These are phyloP conservation scores for Trametes gibbosa DNA, from an alignment of 768 basidiomycete species.

Conservation along the genomic window DNA sequence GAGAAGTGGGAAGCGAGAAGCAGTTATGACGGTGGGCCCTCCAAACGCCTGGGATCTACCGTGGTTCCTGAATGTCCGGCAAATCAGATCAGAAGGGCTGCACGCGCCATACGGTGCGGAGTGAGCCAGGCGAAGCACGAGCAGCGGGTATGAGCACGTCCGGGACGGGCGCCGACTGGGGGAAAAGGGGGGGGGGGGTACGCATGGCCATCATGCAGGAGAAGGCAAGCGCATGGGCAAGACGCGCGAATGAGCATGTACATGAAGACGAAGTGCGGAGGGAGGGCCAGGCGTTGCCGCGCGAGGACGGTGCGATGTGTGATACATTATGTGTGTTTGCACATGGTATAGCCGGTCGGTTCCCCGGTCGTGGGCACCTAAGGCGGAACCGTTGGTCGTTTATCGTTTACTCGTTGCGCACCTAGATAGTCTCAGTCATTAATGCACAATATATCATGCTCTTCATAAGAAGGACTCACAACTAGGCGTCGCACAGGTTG, in stretches of 20 bases:
- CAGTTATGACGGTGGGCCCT: too few relatives aligned
- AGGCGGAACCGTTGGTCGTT: background rate
- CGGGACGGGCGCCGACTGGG: constrained; percentile 4
- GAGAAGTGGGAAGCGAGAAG: background rate
- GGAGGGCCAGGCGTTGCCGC: background rate
- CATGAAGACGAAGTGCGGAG: constrained; percentile 12
- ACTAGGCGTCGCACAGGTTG: constrained; percentile 16
- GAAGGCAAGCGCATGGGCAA: background rate
- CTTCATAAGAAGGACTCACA: constrained; percentile 6
- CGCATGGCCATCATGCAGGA: background rate
- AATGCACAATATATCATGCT: background rate
- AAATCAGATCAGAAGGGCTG: constrained; percentile 6
- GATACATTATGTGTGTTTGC: constrained; percentile 7
- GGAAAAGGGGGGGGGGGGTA: background rate
- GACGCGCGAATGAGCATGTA: background rate
- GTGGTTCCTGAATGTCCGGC: constrained; percentile 16
- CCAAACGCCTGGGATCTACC: constrained; percentile 16
- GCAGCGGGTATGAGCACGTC: background rate
- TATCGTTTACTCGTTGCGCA: constrained; percentile 23
- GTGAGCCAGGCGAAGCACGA: background rate
- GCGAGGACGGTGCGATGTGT: background rate
- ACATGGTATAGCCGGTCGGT: constrained; percentile 17
- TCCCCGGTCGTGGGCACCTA: background rate
- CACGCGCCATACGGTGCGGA: background rate
- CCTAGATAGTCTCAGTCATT: constrained; percentile 2